A percentile compares a stretch with the other conserved stretches of the same genome.
Evolutionary conservation across 495 filamentous ascomycete genomes (phyloP).

Genomic region (Zalerion maritima): DNA sequence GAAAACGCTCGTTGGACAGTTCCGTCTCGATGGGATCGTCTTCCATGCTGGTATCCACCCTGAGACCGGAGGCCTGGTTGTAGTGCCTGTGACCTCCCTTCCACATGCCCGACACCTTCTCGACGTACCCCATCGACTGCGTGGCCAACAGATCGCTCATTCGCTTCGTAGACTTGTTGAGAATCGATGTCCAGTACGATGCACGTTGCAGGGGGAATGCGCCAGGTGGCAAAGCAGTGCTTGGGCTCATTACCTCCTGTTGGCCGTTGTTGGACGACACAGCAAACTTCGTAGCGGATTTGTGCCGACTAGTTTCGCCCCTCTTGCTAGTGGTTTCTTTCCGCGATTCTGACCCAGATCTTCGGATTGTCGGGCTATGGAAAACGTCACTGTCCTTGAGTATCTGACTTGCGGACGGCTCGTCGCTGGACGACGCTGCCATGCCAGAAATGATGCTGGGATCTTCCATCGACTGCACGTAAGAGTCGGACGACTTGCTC

Average conservation of each 20-base stretch:
- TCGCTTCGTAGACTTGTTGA: constrained; percentile 55
- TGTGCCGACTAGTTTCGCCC: constrained; percentile 5
- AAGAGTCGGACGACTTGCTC: constrained; percentile 61
- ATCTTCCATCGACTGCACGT: constrained; percentile 57
- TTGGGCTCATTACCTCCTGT: too few relatives aligned
- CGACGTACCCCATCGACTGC: constrained; percentile 93
- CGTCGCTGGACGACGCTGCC: constrained; percentile 56
- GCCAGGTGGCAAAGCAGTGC: too few relatives aligned
- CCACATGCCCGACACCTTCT: constrained; percentile 97
- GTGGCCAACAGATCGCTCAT: constrained; percentile 80
- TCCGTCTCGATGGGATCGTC: constrained; percentile 45
- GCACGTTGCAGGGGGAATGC: constrained; percentile 75
- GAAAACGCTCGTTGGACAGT: constrained; percentile 59
- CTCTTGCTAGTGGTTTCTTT: constrained; percentile 5
- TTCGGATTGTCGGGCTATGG: constrained; percentile 59
- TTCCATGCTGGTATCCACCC: constrained; percentile 41
- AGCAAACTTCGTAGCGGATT: too few relatives aligned
- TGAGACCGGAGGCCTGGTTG: constrained; percentile 52
- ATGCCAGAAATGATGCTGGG: constrained; percentile 49
- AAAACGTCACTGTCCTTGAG: constrained; percentile 78
- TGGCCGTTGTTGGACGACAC: too few relatives aligned
- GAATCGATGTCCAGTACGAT: constrained; percentile 67
- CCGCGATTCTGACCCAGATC: constrained; percentile 24
- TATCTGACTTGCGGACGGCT: constrained; percentile 83
- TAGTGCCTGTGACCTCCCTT: constrained; percentile 85